These are phyloP conservation scores for Alopecurus myosuroides DNA, from an alignment of 176 grass and related monocot species.

Conservation along the genomic window DNA sequence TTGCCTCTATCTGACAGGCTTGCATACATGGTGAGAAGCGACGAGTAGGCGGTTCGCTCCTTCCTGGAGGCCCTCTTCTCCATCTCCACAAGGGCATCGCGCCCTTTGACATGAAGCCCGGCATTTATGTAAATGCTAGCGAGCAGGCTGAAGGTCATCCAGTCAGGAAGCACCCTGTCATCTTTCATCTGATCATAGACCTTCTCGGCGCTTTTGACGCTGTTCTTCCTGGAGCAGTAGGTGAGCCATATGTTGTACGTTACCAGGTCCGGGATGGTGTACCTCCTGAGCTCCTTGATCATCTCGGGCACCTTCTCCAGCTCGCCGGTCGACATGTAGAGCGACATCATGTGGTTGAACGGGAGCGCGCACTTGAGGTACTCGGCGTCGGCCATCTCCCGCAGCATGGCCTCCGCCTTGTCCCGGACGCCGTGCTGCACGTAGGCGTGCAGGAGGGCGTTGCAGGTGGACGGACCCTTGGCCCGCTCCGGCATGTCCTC, in stretches of 20 bases:
- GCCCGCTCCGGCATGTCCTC: conserved; percentile 83
- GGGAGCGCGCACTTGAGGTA: conserved; percentile 60
- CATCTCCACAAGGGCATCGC: conserved; percentile 58
- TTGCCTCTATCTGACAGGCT: conserved; percentile 62
- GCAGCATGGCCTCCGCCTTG: conserved; percentile 73
- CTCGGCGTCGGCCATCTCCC: conserved; percentile 52
- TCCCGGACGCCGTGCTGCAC: conserved; percentile 33
- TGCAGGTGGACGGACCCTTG: conserved; percentile 61
- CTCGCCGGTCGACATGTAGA: conserved; percentile 60
- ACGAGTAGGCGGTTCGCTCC: conserved; percentile 49
- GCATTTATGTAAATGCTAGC: conserved; percentile 66
- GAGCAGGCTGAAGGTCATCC: conserved; percentile 80
- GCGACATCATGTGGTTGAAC: conserved; percentile 85
- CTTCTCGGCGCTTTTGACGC: conserved; percentile 46
- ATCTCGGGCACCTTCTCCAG: conserved; percentile 53
- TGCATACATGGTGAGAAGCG: conserved; percentile 64
- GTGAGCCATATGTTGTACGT: conserved; percentile 79
- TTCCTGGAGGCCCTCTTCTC: conserved; percentile 62
- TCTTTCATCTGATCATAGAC: conserved; percentile 50
- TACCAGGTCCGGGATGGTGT: conserved; percentile 49
- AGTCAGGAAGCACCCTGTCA: conserved; percentile 48
- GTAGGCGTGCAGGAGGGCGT: conserved; percentile 71
- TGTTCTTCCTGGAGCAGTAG: conserved; percentile 58
- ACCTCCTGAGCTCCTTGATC: conserved; percentile 59
- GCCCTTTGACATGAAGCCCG: conserved; percentile 40